Base-by-base conservation (phyloP, 495 filamentous ascomycete species). In the Beverwykella pulmonaria region DNA sequence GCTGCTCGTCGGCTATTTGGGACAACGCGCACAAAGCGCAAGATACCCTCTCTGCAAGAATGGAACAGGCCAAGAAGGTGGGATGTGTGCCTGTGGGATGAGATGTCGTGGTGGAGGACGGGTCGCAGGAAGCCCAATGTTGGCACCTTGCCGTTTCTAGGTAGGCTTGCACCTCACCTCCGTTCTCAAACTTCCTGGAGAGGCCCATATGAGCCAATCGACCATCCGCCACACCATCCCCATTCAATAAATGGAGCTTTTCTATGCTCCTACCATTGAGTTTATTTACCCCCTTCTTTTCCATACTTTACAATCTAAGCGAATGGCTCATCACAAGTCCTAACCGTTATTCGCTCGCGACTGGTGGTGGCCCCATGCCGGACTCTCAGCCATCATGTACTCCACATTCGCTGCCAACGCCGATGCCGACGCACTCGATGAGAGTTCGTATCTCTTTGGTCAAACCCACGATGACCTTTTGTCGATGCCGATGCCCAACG, bases 401-500 rank as follows among this genome's bases (percentile, higher is more conserved):
- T 63, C 69, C 14, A 68, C 69, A 26, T 34, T 67, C 52, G 55
- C 67, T 34, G 30, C 69, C 26, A 36, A 52, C 10, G 27, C 52
- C 57, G 69, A 71, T 57, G 44, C 53, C 59, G 69, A 71, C 59
- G 64, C 63, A 14, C 44, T 71, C 36, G 49, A 64, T 22, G 63
- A 67, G 9, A 44, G n/a, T 27, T 25, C 48, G 9, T 65, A 60
- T 48, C 64, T 71, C 44, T 71, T 71, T 57, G 30, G 29, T n/a
- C 52, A 57, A 41, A 12, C 15, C 25, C 55, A 65, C 46, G 36
- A 63, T 58, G 60, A 57, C 20, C 25, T 64, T 19, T 27, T 71
- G 17, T 64, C 69, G 56, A 65, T 64, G 34, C 30, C 69, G 14
- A 59, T 71, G 59, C 27, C 64, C 17, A 25, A 63, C 54, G 69